Evolutionary conservation across 495 filamentous ascomycete genomes (phyloP), one percentile per base, ranked within the genome.

Genomic region (Annulohypoxylon moriforme): DNA sequence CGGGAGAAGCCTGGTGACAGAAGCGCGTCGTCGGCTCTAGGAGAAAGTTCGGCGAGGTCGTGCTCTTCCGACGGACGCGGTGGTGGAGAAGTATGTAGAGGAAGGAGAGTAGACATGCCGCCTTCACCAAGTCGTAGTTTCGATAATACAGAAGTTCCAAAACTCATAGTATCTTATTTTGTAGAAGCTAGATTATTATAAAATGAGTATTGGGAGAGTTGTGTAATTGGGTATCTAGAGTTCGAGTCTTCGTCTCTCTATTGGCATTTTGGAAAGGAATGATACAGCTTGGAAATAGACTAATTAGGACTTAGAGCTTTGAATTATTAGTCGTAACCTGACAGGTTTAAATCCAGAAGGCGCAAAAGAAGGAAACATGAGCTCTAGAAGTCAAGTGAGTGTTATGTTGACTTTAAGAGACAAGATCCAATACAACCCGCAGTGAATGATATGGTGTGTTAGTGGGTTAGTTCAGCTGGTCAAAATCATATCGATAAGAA

Each of bases 41-140:
- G 82, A 8, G 81, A 82, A 5, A 85, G 74, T 5, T 84, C 80
- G 24, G 75, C 66, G 18, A 85, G 71, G 58, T 81, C 76, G 70
- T 84, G 81, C 59, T 84, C 82, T 34, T 74, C 65, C 18, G 58
- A 29, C 36, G 64, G 42, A 22, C 52, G 71, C 36, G 42, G 60
- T 13, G 66, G 65, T 8, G 76, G 61, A 1, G 74, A 71, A 1
- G 65, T 69, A 60, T 71, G 67, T 46, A 74, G 46, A 63, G 74
- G 68, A 24, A 76, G 47, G 24, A 74, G 55, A 61, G 76, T 60
- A 52, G 73, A 47, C 76, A 71, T 74, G 9, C 65, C 36, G 44
- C 59, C 46, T 31, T 78, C 71, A 24, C 68, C 63, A 50, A 72
- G 62, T 33, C 76, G 60, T 22, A 76, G 36, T 34, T 71, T 76